Evolutionary conservation across 768 basidiomycete genomes (phyloP).

Genomic region (Naganishia antarctica): DNA sequence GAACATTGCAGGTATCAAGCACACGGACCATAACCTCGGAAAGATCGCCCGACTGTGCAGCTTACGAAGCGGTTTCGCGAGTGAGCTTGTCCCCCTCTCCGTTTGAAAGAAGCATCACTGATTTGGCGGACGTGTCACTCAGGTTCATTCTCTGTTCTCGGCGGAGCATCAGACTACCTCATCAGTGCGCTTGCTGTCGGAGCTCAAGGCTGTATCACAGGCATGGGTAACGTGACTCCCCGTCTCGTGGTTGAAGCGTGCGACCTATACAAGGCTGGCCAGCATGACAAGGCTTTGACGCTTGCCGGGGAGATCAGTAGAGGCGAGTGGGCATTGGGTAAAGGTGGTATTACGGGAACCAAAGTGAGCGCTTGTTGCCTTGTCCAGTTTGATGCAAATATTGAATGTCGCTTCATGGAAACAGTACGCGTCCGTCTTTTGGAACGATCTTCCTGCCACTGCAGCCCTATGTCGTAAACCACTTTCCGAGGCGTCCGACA

Average conservation of each 20-base stretch:
- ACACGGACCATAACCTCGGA: slow-evolving; percentile 49
- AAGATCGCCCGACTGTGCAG: slow-evolving; percentile 40
- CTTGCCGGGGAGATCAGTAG: slow-evolving; percentile 27
- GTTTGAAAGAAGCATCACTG: slow-evolving; percentile 2
- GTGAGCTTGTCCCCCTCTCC: slow-evolving; percentile 23
- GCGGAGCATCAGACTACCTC: slow-evolving; percentile 36
- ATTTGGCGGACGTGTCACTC: neutral
- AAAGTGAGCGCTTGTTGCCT: too few species aligned
- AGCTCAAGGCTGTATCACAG: slow-evolving; percentile 33
- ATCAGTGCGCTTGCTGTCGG: slow-evolving; percentile 31
- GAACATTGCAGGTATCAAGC: slow-evolving; percentile 50
- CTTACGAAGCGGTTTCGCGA: slow-evolving; percentile 23
- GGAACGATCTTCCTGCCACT: slow-evolving; percentile 28
- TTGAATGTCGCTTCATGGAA: neutral
- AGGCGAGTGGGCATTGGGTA: slow-evolving; percentile 35
- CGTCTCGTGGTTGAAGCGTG: slow-evolving; percentile 31
- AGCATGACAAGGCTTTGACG: slow-evolving; percentile 27
- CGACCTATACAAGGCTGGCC: slow-evolving; percentile 31
- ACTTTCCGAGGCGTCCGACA: slow-evolving; percentile 24
- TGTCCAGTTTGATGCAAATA: neutral
- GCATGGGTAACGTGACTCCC: slow-evolving; percentile 34
- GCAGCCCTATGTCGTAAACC: slow-evolving; percentile 32
- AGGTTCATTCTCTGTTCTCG: slow-evolving; percentile 32
- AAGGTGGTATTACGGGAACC: slow-evolving; percentile 30
- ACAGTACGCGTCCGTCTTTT: slow-evolving; percentile 27